phyloP scores from a whole-genome alignment of 2,329 filamentous ascomycete genomes.

The Ascocoryne sarcoides region DNA sequence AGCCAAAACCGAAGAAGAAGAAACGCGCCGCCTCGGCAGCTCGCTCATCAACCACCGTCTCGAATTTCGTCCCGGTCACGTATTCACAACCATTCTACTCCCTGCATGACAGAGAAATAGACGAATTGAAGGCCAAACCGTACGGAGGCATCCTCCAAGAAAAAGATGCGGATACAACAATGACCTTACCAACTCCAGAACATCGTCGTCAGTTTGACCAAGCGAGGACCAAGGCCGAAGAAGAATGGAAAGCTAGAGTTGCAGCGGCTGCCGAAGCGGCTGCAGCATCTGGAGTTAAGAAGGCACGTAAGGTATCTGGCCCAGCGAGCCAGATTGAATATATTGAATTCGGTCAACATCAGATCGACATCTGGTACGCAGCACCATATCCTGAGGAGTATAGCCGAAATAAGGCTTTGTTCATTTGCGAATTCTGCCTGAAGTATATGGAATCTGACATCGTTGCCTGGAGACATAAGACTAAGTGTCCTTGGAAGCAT shows the following conservation, averaged over 20 bases:
- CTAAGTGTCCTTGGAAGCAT: slow-evolving; percentile 84
- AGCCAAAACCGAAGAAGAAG: slow-evolving; percentile 49
- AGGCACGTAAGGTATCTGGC: slow-evolving; percentile 66
- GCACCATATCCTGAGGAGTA: slow-evolving; percentile 98
- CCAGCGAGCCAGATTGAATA: slow-evolving; percentile 96
- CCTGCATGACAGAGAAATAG: slow-evolving; percentile 80
- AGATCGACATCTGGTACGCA: slow-evolving; percentile 99
- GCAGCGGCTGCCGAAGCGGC: slow-evolving; percentile 58
- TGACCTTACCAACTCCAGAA: slow-evolving; percentile 70
- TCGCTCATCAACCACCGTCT: slow-evolving; percentile 30
- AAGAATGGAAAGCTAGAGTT: slow-evolving; percentile 72
- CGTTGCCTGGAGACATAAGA: slow-evolving; percentile 75
- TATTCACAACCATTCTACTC: slow-evolving; percentile 79
- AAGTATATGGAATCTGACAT: slow-evolving; percentile 79
- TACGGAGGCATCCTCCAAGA: slow-evolving; percentile 92
- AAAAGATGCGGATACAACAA: slow-evolving; percentile 80
- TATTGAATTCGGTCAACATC: slow-evolving; percentile 94
- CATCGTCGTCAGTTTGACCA: slow-evolving; percentile 85
- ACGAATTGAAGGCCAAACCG: slow-evolving; percentile 84
- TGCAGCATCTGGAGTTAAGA: slow-evolving; percentile 53
- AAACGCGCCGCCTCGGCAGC: slow-evolving; percentile 34
- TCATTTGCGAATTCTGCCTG: slow-evolving; percentile 97
- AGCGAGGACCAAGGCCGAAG: slow-evolving; percentile 82
- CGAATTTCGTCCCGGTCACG: slow-evolving; percentile 27
- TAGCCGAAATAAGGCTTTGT: slow-evolving; percentile 90